A percentile compares a stretch with the other conserved stretches of the same genome.
These are phyloP conservation scores for Hericium alpestre DNA, from an alignment of 768 basidiomycete genomes.

Conservation along the genomic window DNA sequence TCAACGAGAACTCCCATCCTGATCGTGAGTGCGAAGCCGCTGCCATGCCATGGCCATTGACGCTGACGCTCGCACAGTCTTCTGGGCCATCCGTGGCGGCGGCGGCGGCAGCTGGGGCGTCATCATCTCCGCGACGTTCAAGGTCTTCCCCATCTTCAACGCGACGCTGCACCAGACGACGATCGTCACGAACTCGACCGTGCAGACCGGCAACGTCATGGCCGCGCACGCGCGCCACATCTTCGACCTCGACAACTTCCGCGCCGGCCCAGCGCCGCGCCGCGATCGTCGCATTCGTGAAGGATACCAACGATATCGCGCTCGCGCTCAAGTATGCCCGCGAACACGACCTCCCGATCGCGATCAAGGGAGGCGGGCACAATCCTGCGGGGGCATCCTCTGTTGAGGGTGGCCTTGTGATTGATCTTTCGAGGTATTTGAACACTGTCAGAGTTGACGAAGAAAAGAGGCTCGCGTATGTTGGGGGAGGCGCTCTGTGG, in stretches of 20 bases:
- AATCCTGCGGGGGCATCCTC: too few species aligned
- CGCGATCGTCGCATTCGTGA: too few species aligned
- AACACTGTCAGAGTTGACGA: too few species aligned
- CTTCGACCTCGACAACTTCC: slow-evolving; percentile 23
- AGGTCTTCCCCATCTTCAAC: slow-evolving; percentile 25
- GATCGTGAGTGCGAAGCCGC: slow-evolving; percentile 19
- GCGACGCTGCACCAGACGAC: slow-evolving; percentile 13
- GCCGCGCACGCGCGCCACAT: slow-evolving; percentile 26
- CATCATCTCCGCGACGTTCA: slow-evolving; percentile 26
- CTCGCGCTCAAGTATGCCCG: too few species aligned
- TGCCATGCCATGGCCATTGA: slow-evolving; percentile 4
- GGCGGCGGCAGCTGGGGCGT: slow-evolving; percentile 32
- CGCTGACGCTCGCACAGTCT: slow-evolving; percentile 22
- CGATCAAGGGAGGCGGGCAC: too few species aligned
- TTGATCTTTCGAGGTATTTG: too few species aligned
- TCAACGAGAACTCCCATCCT: slow-evolving; percentile 16
- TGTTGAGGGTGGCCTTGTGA: slow-evolving; percentile 2
- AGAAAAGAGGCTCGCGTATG: too few species aligned
- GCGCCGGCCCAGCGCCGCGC: too few species aligned
- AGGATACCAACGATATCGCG: too few species aligned
- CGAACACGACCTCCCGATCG: too few species aligned
- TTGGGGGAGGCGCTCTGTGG: too few species aligned
- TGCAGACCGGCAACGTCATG: slow-evolving; percentile 17
- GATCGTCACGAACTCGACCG: slow-evolving; percentile 12
- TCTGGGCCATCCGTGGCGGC: slow-evolving; percentile 43